Percentiles rank a stretch among this genome's conserved stretches.
phyloP scores from a whole-genome alignment of 805 yeast genomes.

The Saccharomycopsis fermentans region DNA sequence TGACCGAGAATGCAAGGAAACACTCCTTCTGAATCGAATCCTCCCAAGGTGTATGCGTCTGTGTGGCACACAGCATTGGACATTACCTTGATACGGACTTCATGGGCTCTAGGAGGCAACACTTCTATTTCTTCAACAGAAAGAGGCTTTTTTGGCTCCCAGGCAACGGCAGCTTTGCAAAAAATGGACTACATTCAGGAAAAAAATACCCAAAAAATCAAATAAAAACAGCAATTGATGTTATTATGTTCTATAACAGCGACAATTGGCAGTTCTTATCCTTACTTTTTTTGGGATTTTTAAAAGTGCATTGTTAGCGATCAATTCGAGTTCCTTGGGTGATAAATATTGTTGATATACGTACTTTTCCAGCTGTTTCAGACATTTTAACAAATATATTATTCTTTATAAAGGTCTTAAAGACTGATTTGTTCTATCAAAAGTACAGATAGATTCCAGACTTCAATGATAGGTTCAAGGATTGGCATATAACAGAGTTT shows the following conservation, averaged over 20 bases:
- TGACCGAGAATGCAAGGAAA: conserved; percentile 93
- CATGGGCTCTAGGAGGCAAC: conserved; percentile 92
- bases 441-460: no score
- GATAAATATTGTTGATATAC: not conserved
- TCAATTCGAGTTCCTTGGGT: not conserved
- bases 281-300: no score
- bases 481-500: not conserved
- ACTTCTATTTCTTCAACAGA: conserved; percentile 82
- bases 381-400: no score
- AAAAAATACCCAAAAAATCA: no score
- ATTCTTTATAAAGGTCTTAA: not conserved
- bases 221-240: no score
- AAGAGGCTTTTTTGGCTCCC: conserved; percentile 86
- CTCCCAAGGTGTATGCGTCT: conserved; percentile 92
- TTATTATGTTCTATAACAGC: no score
- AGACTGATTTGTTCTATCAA: not conserved
- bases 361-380: conserved; percentile 9
- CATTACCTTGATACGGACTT: conserved; percentile 81
- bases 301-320: not conserved
- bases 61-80: conserved; percentile 98
- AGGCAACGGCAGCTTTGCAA: conserved; percentile 95
- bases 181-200: conserved; percentile 7
- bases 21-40: conserved; percentile 92
- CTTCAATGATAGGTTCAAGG: no score
- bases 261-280: no score